Evolutionary conservation across 139 green algal genomes (phyloP), one percentile per base, ranked within the genome.

Genomic region (Picochlorum costavermella): DNA sequence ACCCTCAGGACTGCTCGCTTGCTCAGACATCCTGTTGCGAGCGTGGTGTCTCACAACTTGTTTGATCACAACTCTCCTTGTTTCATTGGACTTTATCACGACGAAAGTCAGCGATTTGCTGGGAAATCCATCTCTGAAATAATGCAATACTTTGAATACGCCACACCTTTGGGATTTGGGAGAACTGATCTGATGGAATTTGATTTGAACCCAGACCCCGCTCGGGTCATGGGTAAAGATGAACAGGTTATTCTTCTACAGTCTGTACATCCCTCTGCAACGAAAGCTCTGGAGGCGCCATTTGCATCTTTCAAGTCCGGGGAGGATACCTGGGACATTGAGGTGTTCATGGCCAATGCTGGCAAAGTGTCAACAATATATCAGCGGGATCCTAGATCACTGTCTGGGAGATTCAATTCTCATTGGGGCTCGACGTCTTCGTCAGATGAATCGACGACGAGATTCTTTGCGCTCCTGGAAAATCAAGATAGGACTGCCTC

Each of bases 1-100:
- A 76, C 81, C 6, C 67, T 72, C 9, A 63, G 76, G 72, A 31
- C 20, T 56, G 58, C 25, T 17, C n/a, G 58, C 6, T 31, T 64
- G 20, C 58, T 64, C 1, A 50, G 56, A 25, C 58, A 64, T 51
- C 58, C 58, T 30, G 58, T 31, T 25, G 20, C 25, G 0, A 25
- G n/a, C 20, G 25, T 31, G 11, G 20, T 64, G 20, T 64, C 58
- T 28, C 58, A 64, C 25, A 14, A 29, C 12, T 36, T 64, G 14
- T 64, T 64, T 51, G 58, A 64, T 51, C 17, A 64, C 23, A 64
- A 59, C 25, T 53, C 46, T 53, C 46, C 17, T 53, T 53, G n/a
- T 14, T 53, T 53, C 16, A 53, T 53, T 13, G 33, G 33, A 40
- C 9, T 40, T 40, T 40, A 40, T 3, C 0, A 40, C 6, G 33